Evolutionary conservation across 2,329 filamentous ascomycete genomes (phyloP).

Genomic region (Neofusicoccum sp.): DNA sequence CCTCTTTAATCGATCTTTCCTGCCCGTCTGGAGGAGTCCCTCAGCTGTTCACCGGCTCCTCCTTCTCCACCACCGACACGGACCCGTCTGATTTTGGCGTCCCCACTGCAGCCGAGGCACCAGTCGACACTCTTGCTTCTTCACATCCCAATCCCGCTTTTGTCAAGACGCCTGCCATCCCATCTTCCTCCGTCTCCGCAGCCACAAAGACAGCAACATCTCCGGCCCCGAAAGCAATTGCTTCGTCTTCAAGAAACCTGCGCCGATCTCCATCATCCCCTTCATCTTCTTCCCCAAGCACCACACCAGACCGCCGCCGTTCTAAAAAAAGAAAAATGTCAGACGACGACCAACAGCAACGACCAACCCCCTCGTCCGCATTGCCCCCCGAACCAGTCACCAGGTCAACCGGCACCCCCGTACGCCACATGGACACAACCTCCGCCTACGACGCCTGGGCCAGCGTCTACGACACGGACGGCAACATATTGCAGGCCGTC

Average conservation of each 20-base stretch:
- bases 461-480: slow-evolving; percentile 62
- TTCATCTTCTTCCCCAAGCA: too few species aligned
- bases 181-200: too few species aligned
- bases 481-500: slow-evolving; percentile 64
- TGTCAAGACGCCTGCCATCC: too few species aligned
- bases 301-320: too few species aligned
- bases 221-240: too few species aligned
- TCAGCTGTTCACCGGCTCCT: slow-evolving; percentile 16
- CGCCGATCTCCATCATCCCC: too few species aligned
- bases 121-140: background rate
- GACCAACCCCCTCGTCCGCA: background rate
- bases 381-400: background rate
- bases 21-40: background rate
- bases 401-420: slow-evolving; percentile 22
- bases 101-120: slow-evolving; percentile 4
- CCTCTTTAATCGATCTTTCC: slow-evolving; percentile 33
- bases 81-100: slow-evolving; percentile 22
- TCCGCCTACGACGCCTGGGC: slow-evolving; percentile 53
- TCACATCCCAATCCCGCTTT: too few species aligned
- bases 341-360: background rate
- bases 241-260: too few species aligned
- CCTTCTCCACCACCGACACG: slow-evolving; percentile 38
- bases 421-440: slow-evolving; percentile 39
- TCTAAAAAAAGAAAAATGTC: too few species aligned
- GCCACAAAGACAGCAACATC: too few species aligned